These are phyloP conservation scores for Nectriaceae sp. DNA, from an alignment of 2,329 filamentous ascomycete genomes.

Conservation along the genomic window DNA sequence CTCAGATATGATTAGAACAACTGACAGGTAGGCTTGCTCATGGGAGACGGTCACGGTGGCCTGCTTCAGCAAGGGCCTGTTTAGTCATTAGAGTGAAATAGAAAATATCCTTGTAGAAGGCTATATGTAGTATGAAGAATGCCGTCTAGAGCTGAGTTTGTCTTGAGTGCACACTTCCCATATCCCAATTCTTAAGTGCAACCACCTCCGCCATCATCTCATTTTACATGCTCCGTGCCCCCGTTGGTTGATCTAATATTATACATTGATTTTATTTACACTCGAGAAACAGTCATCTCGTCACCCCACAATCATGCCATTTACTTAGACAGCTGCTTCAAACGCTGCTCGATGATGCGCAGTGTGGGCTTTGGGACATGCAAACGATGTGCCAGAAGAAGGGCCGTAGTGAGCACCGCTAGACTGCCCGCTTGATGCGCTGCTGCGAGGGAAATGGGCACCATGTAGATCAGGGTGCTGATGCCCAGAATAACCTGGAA, in stretches of 20 bases:
- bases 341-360: slow-evolving; percentile 56
- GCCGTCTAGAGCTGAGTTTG: slow-evolving; percentile 20
- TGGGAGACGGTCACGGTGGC: not conserved
- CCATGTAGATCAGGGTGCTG: slow-evolving; percentile 88
- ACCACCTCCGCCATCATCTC: slow-evolving; percentile 11
- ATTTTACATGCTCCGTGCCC: slow-evolving; percentile 6
- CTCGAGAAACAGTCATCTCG: slow-evolving; percentile 7
- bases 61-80: not conserved
- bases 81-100: slow-evolving; percentile 3
- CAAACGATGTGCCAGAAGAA: slow-evolving; percentile 77
- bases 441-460: slow-evolving; percentile 84
- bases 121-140: slow-evolving; percentile 6
- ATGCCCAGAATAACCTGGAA: slow-evolving; percentile 88
- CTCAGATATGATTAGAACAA: slow-evolving; percentile 42
- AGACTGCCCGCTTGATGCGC: slow-evolving; percentile 91
- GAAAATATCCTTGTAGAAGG: slow-evolving; percentile 11
- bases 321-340: slow-evolving; percentile 36
- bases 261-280: slow-evolving; percentile 28
- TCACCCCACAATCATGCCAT: slow-evolving; percentile 15
- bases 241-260: slow-evolving; percentile 24
- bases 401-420: slow-evolving; percentile 77
- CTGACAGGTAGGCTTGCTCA: not conserved
- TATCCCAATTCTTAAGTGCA: slow-evolving; percentile 1
- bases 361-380: slow-evolving; percentile 70
- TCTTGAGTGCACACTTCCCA: slow-evolving; percentile 10